Base-by-base conservation (phyloP, 139 green algal species). In the Tetradesmus lagerheimii region DNA sequence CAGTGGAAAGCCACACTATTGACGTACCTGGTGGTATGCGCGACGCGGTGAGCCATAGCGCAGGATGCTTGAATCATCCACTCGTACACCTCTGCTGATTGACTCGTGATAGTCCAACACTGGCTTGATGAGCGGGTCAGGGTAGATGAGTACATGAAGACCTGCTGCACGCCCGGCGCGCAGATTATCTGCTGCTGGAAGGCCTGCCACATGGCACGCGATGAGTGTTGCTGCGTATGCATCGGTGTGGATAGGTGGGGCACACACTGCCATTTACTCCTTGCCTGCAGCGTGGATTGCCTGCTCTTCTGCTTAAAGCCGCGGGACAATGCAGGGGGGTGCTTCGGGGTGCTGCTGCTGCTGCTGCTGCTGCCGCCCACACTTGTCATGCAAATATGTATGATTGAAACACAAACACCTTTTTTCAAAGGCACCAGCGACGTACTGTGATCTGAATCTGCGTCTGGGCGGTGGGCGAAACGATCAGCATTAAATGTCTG, bases 11-110 rank as follows among this genome's bases (percentile, higher is more conserved):
- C n/a, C n/a, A n/a, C n/a, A n/a, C n/a, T n/a, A n/a, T n/a, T n/a
- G n/a, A n/a, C 23, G 3, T 31, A 71, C 62, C 20, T 88, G 83
- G 67, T 88, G 57, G 35, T 79, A 57, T 12, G 83, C 38, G 83
- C 83, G 80, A 18, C 38, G 31, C 1, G 53, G 23, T 25, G 53
- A 50, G 37, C 62, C 57, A 62, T 43, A 79, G 4, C 67, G 18
- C 62, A 79, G 29, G 83, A 88, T 88, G 62, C 57, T 79, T 29
- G 57, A 47, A 88, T 88, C 14, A 88, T 37, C 83, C 35, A 80
- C 38, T 88, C 62, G 1, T 29, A 16, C 50, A 88, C 47, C 20
- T 88, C 23, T 39, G 74, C 75, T 23, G 41, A 2, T 16, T 0
- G 31, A 27, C 57, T 53, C 20, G 35, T 79, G 62, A 45, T 66